Base-by-base conservation (phyloP, 495 filamentous ascomycete genomes). In the Aspergillus saccharolyticus region DNA sequence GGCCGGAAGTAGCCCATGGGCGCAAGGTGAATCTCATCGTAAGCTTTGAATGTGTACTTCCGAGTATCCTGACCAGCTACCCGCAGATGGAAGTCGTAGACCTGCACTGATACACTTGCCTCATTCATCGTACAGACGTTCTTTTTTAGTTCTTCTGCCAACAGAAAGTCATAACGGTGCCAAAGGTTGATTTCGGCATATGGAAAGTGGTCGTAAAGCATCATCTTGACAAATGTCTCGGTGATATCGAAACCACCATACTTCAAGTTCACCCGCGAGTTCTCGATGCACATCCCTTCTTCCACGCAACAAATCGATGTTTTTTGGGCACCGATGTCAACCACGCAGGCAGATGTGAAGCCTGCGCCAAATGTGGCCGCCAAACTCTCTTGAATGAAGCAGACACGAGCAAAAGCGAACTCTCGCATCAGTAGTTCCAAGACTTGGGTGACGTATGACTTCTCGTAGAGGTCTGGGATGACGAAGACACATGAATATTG, bases 251-350 rank as follows among this genome's bases (percentile, higher is more conserved):
- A 81, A 2, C 94, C 95, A 48, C 94, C 94, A 62, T 87, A 96
- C 70, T 97, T 97, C 49, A 97, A 77, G 66, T 97, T 98, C 59
- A 98, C 79, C 2, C 87, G 80, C 5, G 94, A 97, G 61, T 96
- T 91, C 59, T 96, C 92, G 25, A 96, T 77, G 68, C 88, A 91
- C 78, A 98, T 88, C 14, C 94, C 94, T 68, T 98, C 94, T 65
- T 98, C 94, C 24, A 97, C 95, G 65, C 94, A 98, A 63, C 91
- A 91, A 42, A 98, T 90, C 1, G 95, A 96, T 3, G 94, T 97
- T 78, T 98, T 98, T 73, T 97, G 91, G 3, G 94, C 95, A 17
- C 94, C 94, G 44, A 97, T 88, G 68, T 98, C 94, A 5, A 98
- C 92, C 55, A 98, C 90, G 66, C 95, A 97, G 17, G 89, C 89